These are phyloP conservation scores for Groenewaldozyma sp. DNA, from an alignment of 1,139 yeast genomes.

Conservation along the genomic window DNA sequence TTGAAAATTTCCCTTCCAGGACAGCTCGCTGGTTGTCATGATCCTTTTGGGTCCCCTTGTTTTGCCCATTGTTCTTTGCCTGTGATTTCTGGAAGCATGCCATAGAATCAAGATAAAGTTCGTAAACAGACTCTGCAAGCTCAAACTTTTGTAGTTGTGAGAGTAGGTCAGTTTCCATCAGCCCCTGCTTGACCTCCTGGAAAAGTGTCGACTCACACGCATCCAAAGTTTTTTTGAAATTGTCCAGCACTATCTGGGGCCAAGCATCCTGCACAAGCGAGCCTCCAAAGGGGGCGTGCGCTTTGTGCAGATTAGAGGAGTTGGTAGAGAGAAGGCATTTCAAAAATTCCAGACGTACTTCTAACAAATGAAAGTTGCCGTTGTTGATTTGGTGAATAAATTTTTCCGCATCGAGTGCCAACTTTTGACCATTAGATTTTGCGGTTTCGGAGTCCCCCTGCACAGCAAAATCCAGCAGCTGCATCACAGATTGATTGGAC, in stretches of 20 bases:
- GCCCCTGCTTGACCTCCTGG: conserved; percentile 5
- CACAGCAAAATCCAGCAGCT: conserved; percentile 32
- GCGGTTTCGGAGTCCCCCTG: conserved; percentile 21
- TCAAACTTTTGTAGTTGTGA: conserved; percentile 6
- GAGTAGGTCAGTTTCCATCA: not conserved
- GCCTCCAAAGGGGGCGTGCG: not conserved
- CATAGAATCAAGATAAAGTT: conserved; percentile 46
- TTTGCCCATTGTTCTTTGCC: not conserved
- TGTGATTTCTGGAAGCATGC: conserved; percentile 9
- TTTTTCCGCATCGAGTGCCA: conserved; percentile 21
- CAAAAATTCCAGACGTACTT: conserved; percentile 32
- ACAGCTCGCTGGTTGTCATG: conserved; percentile 12
- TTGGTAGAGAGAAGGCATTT: conserved; percentile 33
- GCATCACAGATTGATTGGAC: conserved; percentile 28
- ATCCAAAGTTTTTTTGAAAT: conserved; percentile 15
- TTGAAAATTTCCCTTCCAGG: conserved; percentile 9
- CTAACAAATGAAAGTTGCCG: conserved; percentile 36
- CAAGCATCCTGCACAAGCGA: conserved; percentile 16
- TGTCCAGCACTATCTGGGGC: conserved; percentile 19
- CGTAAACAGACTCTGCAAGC: conserved; percentile 38
- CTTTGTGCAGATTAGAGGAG: not conserved
- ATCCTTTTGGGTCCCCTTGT: conserved; percentile 1
- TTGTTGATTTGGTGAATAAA: conserved; percentile 31
- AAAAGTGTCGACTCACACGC: conserved; percentile 17
- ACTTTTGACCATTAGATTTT: conserved; percentile 12